Base-by-base conservation (phyloP, 2,329 filamentous ascomycete genomes). In the Aureobasidium lini region DNA sequence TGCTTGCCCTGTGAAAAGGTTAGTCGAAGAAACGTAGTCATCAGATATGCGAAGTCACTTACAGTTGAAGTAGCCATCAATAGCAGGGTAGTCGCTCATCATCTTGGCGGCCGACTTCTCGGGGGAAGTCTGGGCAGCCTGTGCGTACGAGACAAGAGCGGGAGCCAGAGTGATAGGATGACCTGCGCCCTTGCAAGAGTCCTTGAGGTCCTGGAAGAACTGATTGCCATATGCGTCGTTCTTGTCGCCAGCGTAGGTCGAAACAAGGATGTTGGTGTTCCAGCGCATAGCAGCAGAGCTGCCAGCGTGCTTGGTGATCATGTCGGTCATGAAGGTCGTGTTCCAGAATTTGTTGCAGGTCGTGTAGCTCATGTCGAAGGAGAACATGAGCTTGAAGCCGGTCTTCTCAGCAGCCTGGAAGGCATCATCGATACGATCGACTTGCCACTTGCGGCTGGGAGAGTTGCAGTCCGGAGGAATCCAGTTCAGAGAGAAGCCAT, bases 61-160 rank as follows among this genome's bases (percentile, higher is more conserved):
- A 64, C 71, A 73, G 65, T 73, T 73, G 63, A 72, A 66, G 64
- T 69, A 73, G 56, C 71, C 71, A 49, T 73, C 71, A 52, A 71
- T 68, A 23, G 70, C 67, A 34, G 68, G 53, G 56, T 68, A 73
- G 23, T 72, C 68, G 46, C 59, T 64, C 43, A 72, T 63, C 52
- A 71, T 63, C 16, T 66, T 60, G 40, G 63, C 64, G 11, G 68
- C 67, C 6, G 66, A 62, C 36, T 62, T 52, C 1, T 63, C 36
- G 4, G 69, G 49, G 47, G 67, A 59, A 28, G 60, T 62, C 59
- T 72, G 66, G 23, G 68, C 71, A 37, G 61, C 64, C 53, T 68
- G 65, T 5, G 70, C 66, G 64, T 69, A 72, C 8, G 62, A 66
- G 39, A 67, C 71, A 31, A 73, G 62, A 34, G 69, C 71, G 2